A percentile compares a stretch with the other conserved stretches of the same genome.
Conservation (phyloP, 495 filamentous ascomycete genomes). For the Penicillium odoratum region DNA sequence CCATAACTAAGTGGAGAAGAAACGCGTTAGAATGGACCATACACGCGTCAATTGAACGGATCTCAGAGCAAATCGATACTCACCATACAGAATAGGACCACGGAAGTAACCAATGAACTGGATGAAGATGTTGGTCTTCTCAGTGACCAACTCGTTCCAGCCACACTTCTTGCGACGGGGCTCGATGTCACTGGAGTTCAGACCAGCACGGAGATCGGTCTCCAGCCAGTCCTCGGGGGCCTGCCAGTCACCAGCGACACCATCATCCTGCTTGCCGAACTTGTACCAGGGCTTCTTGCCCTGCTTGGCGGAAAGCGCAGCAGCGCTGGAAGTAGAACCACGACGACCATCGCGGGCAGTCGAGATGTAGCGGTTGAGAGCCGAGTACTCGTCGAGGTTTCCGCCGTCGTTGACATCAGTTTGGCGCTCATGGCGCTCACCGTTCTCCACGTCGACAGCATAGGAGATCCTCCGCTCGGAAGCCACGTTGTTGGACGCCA, state of each 20-base stretch:
- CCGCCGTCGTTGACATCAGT: constrained; percentile 31
- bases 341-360: constrained; percentile 61
- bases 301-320: constrained; percentile 37
- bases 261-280: constrained; percentile 51
- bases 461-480: constrained; percentile 54
- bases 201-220: constrained; percentile 66
- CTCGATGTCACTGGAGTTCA: constrained; percentile 60
- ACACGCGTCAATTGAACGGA: constrained; percentile 8
- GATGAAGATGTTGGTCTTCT: constrained; percentile 75
- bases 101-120: constrained; percentile 79
- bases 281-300: constrained; percentile 57
- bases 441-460: constrained; percentile 54
- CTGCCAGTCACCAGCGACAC: constrained; percentile 47
- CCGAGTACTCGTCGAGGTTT: constrained; percentile 52
- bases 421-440: constrained; percentile 38
- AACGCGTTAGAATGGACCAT: constrained; percentile 8
- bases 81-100: constrained; percentile 83
- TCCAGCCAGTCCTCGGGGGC: constrained; percentile 71
- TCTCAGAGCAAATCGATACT: constrained; percentile 22
- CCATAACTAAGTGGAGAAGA: constrained; percentile 61
- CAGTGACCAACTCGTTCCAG: constrained; percentile 72
- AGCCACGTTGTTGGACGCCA: constrained; percentile 29
- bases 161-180: constrained; percentile 64
- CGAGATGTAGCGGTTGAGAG: constrained; percentile 65
- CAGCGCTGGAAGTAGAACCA: constrained; percentile 55